A percentile compares a stretch with the other conserved stretches of the same genome.
These are phyloP conservation scores for Capillidium rhysosporum DNA, from an alignment of 371 early-diverging fungal genomes.

Conservation along the genomic window DNA sequence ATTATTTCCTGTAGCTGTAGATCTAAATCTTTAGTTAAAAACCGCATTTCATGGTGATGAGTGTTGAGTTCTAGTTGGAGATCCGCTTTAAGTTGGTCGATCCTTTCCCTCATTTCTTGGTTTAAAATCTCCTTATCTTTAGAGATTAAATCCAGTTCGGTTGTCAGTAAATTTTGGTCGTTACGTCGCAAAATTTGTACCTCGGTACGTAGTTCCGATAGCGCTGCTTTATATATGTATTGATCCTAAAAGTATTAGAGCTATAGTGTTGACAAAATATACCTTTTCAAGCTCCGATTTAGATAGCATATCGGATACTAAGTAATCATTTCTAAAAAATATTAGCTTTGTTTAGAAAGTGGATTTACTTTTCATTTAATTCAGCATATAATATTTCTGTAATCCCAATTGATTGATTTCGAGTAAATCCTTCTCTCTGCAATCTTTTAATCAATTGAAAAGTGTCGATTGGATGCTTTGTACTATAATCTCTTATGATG, in stretches of 20 bases:
- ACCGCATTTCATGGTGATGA: conserved; percentile 63
- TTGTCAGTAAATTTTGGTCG: conserved; percentile 54
- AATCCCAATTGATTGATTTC: conserved; percentile 6
- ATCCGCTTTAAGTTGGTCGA: conserved; percentile 58
- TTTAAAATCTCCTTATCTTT: conserved; percentile 59
- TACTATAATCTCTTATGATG: too few species aligned
- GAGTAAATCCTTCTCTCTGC: conserved; percentile 7
- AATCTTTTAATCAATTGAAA: conserved; percentile 6
- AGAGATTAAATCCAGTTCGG: conserved; percentile 46
- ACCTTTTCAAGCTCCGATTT: conserved; percentile 10
- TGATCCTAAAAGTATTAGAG: conserved; percentile 16
- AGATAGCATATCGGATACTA: conserved; percentile 3
- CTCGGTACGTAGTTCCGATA: conserved; percentile 71
- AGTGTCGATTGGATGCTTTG: conserved; percentile 5
- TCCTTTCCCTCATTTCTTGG: conserved; percentile 51
- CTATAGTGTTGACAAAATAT: not conserved
- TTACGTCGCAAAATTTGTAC: conserved; percentile 67
- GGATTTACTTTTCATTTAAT: conserved; percentile 4
- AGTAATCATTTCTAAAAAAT: not conserved
- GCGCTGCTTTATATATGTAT: conserved; percentile 53
- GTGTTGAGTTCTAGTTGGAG: conserved; percentile 79
- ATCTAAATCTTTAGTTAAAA: conserved; percentile 57
- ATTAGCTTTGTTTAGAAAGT: not conserved
- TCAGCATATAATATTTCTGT: conserved; percentile 5
- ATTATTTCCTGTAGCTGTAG: conserved; percentile 68